Evolutionary conservation across 441 rosid genomes (phyloP).

Genomic region (Populus hybrid): DNA sequence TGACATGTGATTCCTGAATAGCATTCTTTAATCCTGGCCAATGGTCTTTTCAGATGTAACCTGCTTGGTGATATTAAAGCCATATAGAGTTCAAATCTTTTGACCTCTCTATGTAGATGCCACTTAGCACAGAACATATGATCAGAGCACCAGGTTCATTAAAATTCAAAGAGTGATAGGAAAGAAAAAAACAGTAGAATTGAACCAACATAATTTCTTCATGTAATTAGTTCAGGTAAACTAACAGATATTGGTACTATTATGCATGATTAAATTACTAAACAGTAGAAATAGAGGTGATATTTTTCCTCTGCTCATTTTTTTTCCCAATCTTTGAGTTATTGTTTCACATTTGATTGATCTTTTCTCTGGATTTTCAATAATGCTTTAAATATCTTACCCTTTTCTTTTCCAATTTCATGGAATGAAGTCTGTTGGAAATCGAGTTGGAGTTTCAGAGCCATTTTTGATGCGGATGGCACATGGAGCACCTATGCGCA

Average conservation of each 20-base stretch:
- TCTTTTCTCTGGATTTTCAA: not conserved
- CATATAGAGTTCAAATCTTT: not conserved
- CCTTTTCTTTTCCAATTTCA: constrained; percentile 14
- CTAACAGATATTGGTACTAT: not conserved
- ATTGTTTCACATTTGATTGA: not conserved
- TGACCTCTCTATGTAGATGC: not conserved
- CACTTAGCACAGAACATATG: not conserved
- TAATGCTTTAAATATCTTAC: not conserved
- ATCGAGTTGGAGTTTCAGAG: constrained; percentile 92
- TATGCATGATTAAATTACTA: not conserved
- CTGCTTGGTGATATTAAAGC: not conserved
- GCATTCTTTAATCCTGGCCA: not conserved
- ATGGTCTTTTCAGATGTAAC: not conserved
- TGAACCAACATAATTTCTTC: not conserved
- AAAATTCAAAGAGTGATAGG: not conserved
- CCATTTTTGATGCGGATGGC: constrained; percentile 99
- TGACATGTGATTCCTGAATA: not conserved
- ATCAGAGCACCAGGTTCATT: not conserved
- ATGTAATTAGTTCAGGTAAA: not conserved
- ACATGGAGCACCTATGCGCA: constrained; percentile 85
- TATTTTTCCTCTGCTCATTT: not conserved
- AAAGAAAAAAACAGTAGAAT: not conserved
- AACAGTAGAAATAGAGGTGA: not conserved
- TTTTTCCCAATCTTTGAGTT: not conserved
- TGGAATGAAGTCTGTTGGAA: constrained; percentile 85